Evolutionary conservation across 352 stramenopile genomes (phyloP), one percentile per base, ranked within the genome.

Genomic region (Vaucheria bursata): DNA sequence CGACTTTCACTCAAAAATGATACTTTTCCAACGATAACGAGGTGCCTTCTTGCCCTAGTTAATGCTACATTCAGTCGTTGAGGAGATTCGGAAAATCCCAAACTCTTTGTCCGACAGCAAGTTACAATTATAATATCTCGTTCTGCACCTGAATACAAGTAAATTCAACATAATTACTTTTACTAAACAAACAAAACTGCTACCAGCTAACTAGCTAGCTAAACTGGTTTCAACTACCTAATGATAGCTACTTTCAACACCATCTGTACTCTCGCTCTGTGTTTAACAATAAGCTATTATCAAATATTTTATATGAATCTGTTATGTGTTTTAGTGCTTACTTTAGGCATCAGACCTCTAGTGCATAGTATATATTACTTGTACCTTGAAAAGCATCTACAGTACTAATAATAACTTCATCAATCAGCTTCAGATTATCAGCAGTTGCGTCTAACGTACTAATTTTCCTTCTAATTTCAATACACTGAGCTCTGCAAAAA

Each of bases 381-480:
- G n/a, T 50, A 50, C 39, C 82, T 49, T 86, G 82, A 65, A 86
- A 86, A 3, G 82, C 82, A 68, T 86, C 82, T 32, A 85, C 77
- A 6, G 82, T 86, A 31, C 73, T 50, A 50, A 50, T 50, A 12
- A 5, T 5, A 5, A 50, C 39, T 12, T 50, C 39, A 12, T 12
- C 39, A 50, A 50, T 5, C 39, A 50, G 39, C 39, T 50, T 5
- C 39, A 50, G 39, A 50, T 12, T 50, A 12, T 50, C 12, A 12
- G 5, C 5, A 5, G 5, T 5, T 50, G 39, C 39, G 39, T 12
- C 39, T 50, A 50, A n/a, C n/a, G n/a, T n/a, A n/a, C n/a, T n/a
- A n/a, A n/a, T n/a, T n/a, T 12, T 5, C 12, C 39, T 50, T 12
- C 12, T 50, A 12, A 50, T 50, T 12, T 50, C 39, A 50, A 12